A percentile compares a stretch with the other conserved stretches of the same genome.
phyloP scores from a whole-genome alignment of 2,329 filamentous ascomycete genomes.

The Macrophomina pseudophaseolina region DNA sequence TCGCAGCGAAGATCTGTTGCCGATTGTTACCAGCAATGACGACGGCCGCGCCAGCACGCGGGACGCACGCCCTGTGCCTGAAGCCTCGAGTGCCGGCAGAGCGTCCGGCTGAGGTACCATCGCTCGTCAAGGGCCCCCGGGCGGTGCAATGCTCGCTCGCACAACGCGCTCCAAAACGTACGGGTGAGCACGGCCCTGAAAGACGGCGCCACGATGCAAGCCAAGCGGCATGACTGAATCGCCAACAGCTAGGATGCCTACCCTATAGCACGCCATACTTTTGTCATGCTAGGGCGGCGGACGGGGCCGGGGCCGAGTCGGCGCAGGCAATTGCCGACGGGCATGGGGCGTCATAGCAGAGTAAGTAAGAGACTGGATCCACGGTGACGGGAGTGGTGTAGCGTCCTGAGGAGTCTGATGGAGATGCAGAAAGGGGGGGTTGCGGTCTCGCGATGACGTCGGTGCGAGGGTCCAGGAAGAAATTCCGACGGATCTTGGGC shows the following conservation, averaged over 20 bases:
- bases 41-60: conserved; percentile 3
- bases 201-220: no score
- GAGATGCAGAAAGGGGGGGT: no score
- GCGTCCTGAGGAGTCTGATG: background rate
- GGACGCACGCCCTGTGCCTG: background rate
- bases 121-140: background rate
- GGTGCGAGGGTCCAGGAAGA: background rate
- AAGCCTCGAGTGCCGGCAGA: background rate
- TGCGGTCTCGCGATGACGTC: background rate
- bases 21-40: conserved; percentile 1
- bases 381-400: background rate
- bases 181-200: no score
- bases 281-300: background rate
- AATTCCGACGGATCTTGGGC: conserved; percentile 9
- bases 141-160: background rate
- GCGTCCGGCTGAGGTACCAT: background rate
- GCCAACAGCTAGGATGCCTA: background rate
- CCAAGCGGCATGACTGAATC: background rate
- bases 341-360: background rate
- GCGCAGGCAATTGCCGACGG: background rate
- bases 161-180: no score
- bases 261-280: conserved; percentile 8
- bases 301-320: background rate
- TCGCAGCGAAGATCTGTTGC: background rate
- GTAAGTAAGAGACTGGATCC: conserved; percentile 3